phyloP scores from a whole-genome alignment of 306 rosid species.

The Vigna trinervia region DNA sequence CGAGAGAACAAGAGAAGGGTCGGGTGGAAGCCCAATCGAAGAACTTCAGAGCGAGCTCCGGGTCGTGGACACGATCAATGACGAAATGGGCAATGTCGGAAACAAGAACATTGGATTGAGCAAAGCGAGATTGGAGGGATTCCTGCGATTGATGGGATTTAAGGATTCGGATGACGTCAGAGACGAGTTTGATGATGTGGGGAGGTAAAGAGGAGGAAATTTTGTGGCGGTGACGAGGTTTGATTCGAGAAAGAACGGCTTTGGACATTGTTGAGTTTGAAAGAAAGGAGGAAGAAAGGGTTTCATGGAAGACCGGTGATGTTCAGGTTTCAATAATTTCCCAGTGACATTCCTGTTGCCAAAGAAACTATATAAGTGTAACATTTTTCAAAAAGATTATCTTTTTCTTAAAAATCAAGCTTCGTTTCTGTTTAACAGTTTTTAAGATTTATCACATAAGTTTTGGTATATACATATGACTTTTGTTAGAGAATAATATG shows the following conservation, averaged over 20 bases:
- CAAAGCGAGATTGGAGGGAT: conserved; percentile 61
- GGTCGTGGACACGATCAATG: conserved; percentile 63
- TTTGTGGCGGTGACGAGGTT: conserved; percentile 54
- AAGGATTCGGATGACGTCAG: conserved; percentile 65
- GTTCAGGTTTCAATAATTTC: background rate
- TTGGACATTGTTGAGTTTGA: conserved; percentile 57
- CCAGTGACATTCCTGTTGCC: too few relatives aligned
- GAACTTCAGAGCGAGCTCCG: conserved; percentile 70
- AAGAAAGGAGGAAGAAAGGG: background rate
- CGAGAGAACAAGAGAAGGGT: conserved; percentile 55
- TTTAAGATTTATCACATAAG: too few relatives aligned
- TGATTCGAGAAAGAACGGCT: conserved; percentile 72
- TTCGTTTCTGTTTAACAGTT: too few relatives aligned
- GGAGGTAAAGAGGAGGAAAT: conserved; percentile 40
- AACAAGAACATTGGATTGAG: conserved; percentile 55
- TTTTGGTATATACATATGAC: too few relatives aligned
- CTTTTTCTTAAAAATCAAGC: too few relatives aligned
- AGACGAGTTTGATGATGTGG: conserved; percentile 49
- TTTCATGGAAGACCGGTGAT: background rate
- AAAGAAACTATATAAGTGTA: too few relatives aligned
- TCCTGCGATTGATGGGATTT: conserved; percentile 60
- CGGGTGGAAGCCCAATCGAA: conserved; percentile 70
- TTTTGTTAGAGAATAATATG: too few relatives aligned
- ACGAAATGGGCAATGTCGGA: conserved; percentile 81
- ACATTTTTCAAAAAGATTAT: too few relatives aligned